phyloP scores from a whole-genome alignment of 306 rosid species.

The Quercus gilva region DNA sequence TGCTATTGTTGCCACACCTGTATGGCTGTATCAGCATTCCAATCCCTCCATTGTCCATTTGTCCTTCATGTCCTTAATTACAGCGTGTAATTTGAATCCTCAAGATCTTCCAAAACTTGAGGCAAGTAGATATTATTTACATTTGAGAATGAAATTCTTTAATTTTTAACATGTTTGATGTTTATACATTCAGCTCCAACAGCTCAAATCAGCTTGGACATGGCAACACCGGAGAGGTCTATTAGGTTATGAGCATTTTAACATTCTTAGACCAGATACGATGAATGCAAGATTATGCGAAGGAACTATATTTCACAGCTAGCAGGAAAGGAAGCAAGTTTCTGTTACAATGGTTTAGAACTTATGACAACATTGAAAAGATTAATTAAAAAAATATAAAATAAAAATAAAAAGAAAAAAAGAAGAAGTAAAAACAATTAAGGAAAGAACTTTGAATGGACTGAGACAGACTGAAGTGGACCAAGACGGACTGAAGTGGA shows the following conservation, averaged over 20 bases:
- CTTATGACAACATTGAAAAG: too few relatives aligned
- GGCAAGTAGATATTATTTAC: conserved; percentile 59
- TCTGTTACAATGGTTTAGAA: too few relatives aligned
- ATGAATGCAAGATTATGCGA: conserved; percentile 27
- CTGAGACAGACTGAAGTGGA: too few relatives aligned
- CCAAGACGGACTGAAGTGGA: too few relatives aligned
- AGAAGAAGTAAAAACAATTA: too few relatives aligned
- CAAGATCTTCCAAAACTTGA: conserved; percentile 91
- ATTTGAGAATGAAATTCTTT: not conserved
- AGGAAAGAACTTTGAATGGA: too few relatives aligned
- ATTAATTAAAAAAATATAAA: too few relatives aligned
- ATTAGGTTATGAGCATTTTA: conserved; percentile 58
- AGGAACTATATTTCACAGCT: conserved; percentile 10
- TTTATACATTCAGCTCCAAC: conserved; percentile 84
- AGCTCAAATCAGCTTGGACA: conserved; percentile 92
- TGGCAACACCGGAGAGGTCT: conserved; percentile 60
- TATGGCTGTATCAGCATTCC: conserved; percentile 48
- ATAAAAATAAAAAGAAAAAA: accelerated
- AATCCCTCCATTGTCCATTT: conserved; percentile 53
- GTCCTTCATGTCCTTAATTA: conserved; percentile 82
- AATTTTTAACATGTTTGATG: conserved; percentile 16
- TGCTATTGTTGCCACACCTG: conserved; percentile 50
- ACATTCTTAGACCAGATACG: conserved; percentile 9
- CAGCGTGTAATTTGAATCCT: conserved; percentile 78
- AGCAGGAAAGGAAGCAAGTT: too few relatives aligned